Base-by-base conservation (phyloP, 352 stramenopile species). In the Phytophthora aleatoria region DNA sequence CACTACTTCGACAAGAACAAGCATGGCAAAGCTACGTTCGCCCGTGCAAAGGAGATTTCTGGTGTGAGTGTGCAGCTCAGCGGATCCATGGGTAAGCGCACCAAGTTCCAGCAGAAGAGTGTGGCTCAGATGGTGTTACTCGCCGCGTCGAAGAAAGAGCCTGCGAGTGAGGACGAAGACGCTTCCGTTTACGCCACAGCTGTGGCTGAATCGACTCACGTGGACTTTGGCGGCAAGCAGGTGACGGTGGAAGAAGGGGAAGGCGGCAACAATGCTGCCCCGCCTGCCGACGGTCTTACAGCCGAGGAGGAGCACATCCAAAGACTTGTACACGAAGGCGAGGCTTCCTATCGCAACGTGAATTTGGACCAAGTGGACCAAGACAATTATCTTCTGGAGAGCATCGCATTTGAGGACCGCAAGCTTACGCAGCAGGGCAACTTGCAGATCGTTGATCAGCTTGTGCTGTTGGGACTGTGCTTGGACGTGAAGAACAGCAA, bases 401-500 rank as follows among this genome's bases (percentile, higher is more conserved):
- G 85, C 15, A 91, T 98, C 28, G 73, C 90, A 53, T 98, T 98
- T 50, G 85, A 92, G 57, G 84, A 94, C 61, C 69, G 64, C 36
- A 68, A 70, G 39, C 56, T 84, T 28, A 90, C 80, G 6, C 69
- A 90, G 49, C 81, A 92, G 51, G 78, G 78, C 26, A 92, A 93
- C 53, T 62, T 95, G 47, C 83, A 91, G 63, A 79, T 83, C 27
- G 77, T 91, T 2, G 87, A 95, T 60, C 87, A 95, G 66, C 85
- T 96, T 30, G 96, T 99, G 54, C 53, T 98, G 7, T 69, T 99
- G 12, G 94, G 91, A 33, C 66, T 99, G n/a, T 99, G 96, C 71
- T 74, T 99, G 35, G 96, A 99, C 70, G 95, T 99, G 7, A 98
- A 98, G 69, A 98, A 98, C 77, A 96, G 81, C 69, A 98, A 98